Percentiles rank a stretch among this genome's conserved stretches.
Evolutionary conservation across 805 yeast species (phyloP).

Genomic region (Cyberlindnera mississippiensis): DNA sequence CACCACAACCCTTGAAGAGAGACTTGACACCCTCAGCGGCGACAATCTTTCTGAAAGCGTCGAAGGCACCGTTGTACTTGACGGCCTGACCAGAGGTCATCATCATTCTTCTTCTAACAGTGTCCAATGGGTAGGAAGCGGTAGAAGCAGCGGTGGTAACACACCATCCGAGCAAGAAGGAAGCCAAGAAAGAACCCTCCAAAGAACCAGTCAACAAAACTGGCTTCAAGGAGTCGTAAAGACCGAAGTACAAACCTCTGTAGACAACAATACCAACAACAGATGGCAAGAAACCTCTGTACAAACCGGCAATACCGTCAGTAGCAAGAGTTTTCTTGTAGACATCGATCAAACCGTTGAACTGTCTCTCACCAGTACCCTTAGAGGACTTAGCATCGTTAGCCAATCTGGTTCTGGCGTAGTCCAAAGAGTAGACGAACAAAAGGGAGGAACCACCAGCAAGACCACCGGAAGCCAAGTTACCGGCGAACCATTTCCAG

Average conservation of each 20-base stretch:
- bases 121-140: conserved; percentile 98
- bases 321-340: conserved; percentile 93
- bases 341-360: conserved; percentile 95
- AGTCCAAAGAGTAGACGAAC: conserved; percentile 95
- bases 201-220: conserved; percentile 89
- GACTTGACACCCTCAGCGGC: conserved; percentile 94
- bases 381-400: conserved; percentile 87
- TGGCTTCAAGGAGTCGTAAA: conserved; percentile 95
- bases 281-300: conserved; percentile 99
- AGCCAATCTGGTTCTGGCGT: conserved; percentile 98
- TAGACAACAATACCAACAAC: conserved; percentile 96
- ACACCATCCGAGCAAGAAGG: conserved; percentile 96
- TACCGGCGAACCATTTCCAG: conserved; percentile 95
- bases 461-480: conserved; percentile 97
- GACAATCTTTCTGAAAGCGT: conserved; percentile 86
- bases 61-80: conserved; percentile 92
- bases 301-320: conserved; percentile 97
- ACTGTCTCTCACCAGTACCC: conserved; percentile 88
- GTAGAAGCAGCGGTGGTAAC: conserved; percentile 98
- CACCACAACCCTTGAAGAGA: conserved; percentile 98
- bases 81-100: conserved; percentile 99
- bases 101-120: conserved; percentile 99
- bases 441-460: conserved; percentile 96
- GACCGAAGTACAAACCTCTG: conserved; percentile 99
- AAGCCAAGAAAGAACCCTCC: conserved; percentile 92